Conservation (phyloP, 2,329 filamentous ascomycete species). For the Beauveria australis region DNA sequence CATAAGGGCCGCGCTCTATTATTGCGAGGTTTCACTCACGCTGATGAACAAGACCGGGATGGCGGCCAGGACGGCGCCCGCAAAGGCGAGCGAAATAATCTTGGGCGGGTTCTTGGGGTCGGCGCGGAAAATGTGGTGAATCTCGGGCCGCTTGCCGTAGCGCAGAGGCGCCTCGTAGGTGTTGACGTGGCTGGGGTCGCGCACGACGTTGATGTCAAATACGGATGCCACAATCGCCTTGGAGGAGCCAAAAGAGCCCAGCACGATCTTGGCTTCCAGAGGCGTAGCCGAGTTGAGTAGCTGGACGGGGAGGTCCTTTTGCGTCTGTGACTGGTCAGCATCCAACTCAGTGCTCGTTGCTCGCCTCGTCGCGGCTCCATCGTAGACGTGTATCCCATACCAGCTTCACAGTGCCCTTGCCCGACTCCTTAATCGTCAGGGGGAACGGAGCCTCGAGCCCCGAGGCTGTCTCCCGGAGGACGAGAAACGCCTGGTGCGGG, state of each 20-base stretch:
- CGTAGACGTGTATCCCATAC: slow-evolving; percentile 41
- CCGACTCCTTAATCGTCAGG: slow-evolving; percentile 74
- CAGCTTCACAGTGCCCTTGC: slow-evolving; percentile 77
- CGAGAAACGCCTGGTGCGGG: slow-evolving; percentile 89
- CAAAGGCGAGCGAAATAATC: slow-evolving; percentile 71
- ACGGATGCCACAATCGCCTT: slow-evolving; percentile 57
- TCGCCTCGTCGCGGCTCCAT: neutral
- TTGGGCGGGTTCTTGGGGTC: slow-evolving; percentile 75
- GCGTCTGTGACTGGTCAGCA: slow-evolving; percentile 46
- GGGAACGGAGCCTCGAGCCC: slow-evolving; percentile 84
- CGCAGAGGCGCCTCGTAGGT: slow-evolving; percentile 61
- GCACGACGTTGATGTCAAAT: slow-evolving; percentile 64
- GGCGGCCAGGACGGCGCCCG: slow-evolving; percentile 61
- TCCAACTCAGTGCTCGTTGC: slow-evolving; percentile 12
- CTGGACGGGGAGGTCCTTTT: slow-evolving; percentile 82
- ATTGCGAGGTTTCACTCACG: slow-evolving; percentile 40
- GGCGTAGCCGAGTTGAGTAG: slow-evolving; percentile 61
- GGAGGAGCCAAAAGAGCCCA: slow-evolving; percentile 78
- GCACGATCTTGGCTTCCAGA: slow-evolving; percentile 70
- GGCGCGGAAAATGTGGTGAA: slow-evolving; percentile 80
- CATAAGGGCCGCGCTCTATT: too few relatives aligned
- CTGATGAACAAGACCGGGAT: slow-evolving; percentile 64
- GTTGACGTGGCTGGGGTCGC: slow-evolving; percentile 52
- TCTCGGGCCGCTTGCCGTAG: slow-evolving; percentile 77
- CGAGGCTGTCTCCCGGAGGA: slow-evolving; percentile 64